phyloP scores from a whole-genome alignment of 495 filamentous ascomycete genomes.

The Penicillium maclennaniae region DNA sequence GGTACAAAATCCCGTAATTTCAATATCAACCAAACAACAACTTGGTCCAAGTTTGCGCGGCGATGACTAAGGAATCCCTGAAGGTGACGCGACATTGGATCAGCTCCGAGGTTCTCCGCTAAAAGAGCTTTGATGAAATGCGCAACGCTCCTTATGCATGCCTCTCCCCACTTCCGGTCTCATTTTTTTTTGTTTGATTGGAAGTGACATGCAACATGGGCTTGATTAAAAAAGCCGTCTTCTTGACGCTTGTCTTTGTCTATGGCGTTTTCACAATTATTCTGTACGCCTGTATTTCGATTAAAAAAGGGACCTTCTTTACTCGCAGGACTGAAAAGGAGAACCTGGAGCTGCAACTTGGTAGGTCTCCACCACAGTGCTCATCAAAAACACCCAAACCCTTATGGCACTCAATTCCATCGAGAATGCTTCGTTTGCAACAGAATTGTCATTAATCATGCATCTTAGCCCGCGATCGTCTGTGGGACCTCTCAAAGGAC shows the following conservation, averaged over 20 bases:
- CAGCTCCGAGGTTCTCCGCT: neutral
- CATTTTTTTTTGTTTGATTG: neutral
- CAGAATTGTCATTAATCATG: neutral
- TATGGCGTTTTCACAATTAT: conserved; percentile 38
- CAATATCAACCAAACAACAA: no score
- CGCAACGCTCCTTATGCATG: neutral
- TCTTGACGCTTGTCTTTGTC: conserved; percentile 14
- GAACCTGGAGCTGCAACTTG: conserved; percentile 35
- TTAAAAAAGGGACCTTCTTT: conserved; percentile 32
- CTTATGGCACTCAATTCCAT: neutral
- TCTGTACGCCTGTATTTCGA: conserved; percentile 24
- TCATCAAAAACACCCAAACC: neutral
- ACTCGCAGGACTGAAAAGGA: conserved; percentile 33
- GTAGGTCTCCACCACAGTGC: conserved; percentile 20
- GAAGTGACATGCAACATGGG: conserved; percentile 20
- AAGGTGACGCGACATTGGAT: neutral
- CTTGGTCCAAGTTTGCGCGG: no score
- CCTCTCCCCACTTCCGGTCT: neutral
- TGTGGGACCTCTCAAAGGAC: conserved; percentile 45
- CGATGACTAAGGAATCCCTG: neutral
- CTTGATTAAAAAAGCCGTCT: conserved; percentile 13
- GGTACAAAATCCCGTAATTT: no score
- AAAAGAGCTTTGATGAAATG: neutral
- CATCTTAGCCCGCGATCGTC: conserved; percentile 34
- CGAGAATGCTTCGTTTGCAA: neutral